A percentile compares a stretch with the other conserved stretches of the same genome.
These are phyloP conservation scores for Tilletia caries DNA, from an alignment of 1,284 basidiomycete genomes.

Conservation along the genomic window DNA sequence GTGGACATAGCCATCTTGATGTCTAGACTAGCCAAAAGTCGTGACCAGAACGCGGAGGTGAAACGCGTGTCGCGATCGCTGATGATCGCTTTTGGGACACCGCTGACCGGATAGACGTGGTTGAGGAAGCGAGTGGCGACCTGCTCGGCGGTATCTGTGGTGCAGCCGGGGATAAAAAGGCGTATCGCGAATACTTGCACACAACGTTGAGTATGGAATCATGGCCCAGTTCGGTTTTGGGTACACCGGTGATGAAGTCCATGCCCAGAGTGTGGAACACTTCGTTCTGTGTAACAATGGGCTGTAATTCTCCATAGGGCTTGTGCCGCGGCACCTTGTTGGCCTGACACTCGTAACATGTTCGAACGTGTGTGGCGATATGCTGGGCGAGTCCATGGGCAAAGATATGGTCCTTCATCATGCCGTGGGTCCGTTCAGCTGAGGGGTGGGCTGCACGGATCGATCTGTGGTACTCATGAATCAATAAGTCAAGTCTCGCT, in stretches of 20 bases:
- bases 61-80: neutral
- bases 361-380: neutral
- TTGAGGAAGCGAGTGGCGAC: neutral
- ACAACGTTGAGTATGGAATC: constrained; percentile 19
- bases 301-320: neutral
- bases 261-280: neutral
- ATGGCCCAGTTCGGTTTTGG: neutral
- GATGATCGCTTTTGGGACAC: neutral
- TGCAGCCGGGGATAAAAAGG: constrained; percentile 18
- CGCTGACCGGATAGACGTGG: neutral
- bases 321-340: neutral
- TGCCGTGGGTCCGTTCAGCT: neutral
- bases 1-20: constrained; percentile 35
- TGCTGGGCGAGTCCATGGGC: neutral
- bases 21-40: constrained; percentile 16
- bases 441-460: neutral
- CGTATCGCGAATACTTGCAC: constrained; percentile 13
- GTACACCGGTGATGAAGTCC: neutral
- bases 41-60: neutral
- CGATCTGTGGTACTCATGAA: neutral
- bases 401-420: neutral
- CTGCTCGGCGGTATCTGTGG: neutral
- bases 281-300: neutral
- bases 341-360: neutral
- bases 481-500: neutral